Evolutionary conservation across 176 grass and related monocot genomes (phyloP).

Genomic region (Paspalum notatum): DNA sequence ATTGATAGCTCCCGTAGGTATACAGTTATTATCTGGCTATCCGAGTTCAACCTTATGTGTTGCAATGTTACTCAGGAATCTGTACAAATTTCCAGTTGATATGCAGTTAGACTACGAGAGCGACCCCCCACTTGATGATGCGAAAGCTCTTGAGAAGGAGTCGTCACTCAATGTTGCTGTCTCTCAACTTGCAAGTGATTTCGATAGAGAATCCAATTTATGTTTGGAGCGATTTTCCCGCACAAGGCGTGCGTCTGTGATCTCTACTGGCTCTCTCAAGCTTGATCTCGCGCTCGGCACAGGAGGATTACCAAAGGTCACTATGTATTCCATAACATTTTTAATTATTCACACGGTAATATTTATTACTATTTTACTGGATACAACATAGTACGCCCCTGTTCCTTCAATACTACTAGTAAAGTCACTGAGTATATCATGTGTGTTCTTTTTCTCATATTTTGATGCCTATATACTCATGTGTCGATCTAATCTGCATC

Average conservation of each 20-base stretch:
- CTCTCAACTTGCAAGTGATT: slow-evolving; percentile 85
- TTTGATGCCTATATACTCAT: background rate
- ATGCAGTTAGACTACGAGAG: slow-evolving; percentile 75
- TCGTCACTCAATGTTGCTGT: slow-evolving; percentile 63
- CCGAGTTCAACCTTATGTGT: slow-evolving; percentile 18
- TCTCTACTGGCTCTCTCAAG: slow-evolving; percentile 90
- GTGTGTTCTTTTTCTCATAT: background rate
- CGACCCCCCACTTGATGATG: slow-evolving; percentile 58
- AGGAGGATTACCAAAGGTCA: slow-evolving; percentile 94
- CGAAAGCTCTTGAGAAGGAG: slow-evolving; percentile 48
- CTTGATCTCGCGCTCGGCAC: slow-evolving; percentile 86
- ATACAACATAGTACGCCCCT: background rate
- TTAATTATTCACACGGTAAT: slow-evolving; percentile 11
- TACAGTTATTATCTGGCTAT: background rate
- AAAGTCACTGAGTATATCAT: background rate
- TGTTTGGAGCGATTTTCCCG: slow-evolving; percentile 66
- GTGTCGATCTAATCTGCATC: background rate
- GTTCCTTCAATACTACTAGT: background rate
- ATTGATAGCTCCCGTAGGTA: background rate
- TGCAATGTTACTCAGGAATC: slow-evolving; percentile 44
- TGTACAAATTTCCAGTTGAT: slow-evolving; percentile 67
- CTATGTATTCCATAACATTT: slow-evolving; percentile 32
- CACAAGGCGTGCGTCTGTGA: slow-evolving; percentile 54
- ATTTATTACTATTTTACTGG: background rate
- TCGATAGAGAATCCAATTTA: slow-evolving; percentile 87